Evolutionary conservation across 306 rosid species (phyloP).

Genomic region (Cucumis hystrix): DNA sequence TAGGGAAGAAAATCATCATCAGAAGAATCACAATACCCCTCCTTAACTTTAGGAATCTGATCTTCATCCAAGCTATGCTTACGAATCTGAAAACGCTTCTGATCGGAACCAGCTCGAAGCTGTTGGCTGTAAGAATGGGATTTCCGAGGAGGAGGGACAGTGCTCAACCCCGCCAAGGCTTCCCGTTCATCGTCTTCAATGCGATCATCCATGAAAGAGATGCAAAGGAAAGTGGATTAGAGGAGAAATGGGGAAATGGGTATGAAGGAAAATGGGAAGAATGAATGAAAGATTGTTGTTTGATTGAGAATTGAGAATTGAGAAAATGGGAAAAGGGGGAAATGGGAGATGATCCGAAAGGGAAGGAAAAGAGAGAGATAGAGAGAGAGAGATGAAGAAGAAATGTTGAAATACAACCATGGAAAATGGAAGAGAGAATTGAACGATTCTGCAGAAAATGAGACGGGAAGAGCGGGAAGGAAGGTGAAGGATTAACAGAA

Average conservation of each 20-base stretch:
- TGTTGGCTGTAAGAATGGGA: constrained; percentile 89
- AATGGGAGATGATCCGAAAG: constrained; percentile 2
- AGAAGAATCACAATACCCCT: constrained; percentile 30
- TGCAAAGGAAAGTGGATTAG: background rate
- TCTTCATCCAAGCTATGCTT: constrained; percentile 85
- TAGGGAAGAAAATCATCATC: constrained; percentile 57
- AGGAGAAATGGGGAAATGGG: background rate
- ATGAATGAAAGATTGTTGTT: background rate
- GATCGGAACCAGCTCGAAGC: constrained; percentile 30
- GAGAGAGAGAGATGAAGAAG: background rate
- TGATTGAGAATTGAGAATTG: background rate
- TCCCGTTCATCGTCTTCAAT: constrained; percentile 62
- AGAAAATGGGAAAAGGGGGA: background rate
- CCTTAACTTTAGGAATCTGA: constrained; percentile 20
- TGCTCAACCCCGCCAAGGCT: constrained; percentile 34
- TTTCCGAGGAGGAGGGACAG: constrained; percentile 60
- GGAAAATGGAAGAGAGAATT: background rate
- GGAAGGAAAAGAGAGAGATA: background rate
- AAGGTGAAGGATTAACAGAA: background rate
- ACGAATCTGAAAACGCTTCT: constrained; percentile 44
- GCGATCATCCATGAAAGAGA: constrained; percentile 36
- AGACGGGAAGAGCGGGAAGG: background rate
- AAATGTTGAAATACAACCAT: background rate
- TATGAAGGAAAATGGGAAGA: background rate
- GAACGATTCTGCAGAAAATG: background rate